phyloP scores from a whole-genome alignment of 2,329 filamentous ascomycete genomes.

The Ophiognomonia clavigignenti-juglandacearum region DNA sequence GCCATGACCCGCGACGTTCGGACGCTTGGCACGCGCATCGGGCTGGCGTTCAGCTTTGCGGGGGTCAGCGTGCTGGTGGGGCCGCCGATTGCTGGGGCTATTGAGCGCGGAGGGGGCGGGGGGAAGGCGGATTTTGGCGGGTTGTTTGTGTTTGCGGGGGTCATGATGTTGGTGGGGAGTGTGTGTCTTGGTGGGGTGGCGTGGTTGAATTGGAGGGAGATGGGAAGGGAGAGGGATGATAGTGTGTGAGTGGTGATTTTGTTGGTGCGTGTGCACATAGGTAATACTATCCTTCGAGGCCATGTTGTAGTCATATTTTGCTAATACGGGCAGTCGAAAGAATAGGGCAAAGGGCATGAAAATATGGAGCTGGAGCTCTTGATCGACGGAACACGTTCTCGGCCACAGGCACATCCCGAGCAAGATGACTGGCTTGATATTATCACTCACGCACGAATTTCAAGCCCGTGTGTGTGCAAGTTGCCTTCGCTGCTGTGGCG shows the following conservation, averaged over 20 bases:
- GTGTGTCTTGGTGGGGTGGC: not conserved
- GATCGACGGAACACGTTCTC: no score
- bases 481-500: no score
- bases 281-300: not conserved
- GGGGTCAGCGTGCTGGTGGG: constrained; percentile 28
- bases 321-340: no score
- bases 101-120: not conserved
- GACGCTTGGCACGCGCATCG: constrained; percentile 37
- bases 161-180: constrained; percentile 1
- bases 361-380: no score
- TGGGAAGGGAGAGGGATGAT: not conserved
- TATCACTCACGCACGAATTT: no score
- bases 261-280: not conserved
- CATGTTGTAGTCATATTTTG: no score
- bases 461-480: no score
- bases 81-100: constrained; percentile 27
- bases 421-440: no score
- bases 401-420: no score
- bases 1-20: constrained; percentile 33
- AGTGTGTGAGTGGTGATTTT: not conserved
- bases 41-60: constrained; percentile 29
- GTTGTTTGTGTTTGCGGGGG: constrained; percentile 4
- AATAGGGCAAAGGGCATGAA: no score
- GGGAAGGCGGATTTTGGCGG: no score
- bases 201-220: not conserved